Percentiles rank a stretch among this genome's conserved stretches.
Evolutionary conservation across 768 basidiomycete species (phyloP).

Genomic region (Boletus coccyginus): DNA sequence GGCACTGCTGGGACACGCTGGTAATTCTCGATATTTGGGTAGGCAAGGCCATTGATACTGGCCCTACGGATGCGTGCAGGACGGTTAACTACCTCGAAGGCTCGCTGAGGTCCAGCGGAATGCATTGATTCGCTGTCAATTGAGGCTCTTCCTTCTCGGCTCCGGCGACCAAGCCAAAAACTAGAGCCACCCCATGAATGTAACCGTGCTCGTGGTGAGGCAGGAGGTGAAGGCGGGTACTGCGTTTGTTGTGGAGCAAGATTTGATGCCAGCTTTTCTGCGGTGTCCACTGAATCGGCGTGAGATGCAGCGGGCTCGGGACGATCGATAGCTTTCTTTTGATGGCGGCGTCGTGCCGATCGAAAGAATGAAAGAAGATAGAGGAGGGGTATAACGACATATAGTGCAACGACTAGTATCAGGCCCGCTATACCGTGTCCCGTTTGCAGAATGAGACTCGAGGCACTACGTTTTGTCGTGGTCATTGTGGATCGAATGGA

Average conservation of each 20-base stretch:
- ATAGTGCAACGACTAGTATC: constrained; percentile 60
- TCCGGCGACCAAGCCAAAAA: constrained; percentile 35
- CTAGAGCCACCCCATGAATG: constrained; percentile 40
- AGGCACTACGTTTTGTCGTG: constrained; percentile 32
- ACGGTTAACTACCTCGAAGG: constrained; percentile 52
- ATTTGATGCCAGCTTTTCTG: constrained; percentile 39
- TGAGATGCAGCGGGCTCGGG: constrained; percentile 30
- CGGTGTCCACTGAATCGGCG: constrained; percentile 38
- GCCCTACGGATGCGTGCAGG: constrained; percentile 52
- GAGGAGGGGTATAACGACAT: constrained; percentile 47
- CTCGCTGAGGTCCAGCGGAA: constrained; percentile 34
- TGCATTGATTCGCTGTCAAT: constrained; percentile 38
- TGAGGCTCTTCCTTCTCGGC: constrained; percentile 36
- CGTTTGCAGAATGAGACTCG: constrained; percentile 46
- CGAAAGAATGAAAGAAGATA: constrained; percentile 31
- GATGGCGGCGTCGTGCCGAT: constrained; percentile 8
- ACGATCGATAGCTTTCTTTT: constrained; percentile 21
- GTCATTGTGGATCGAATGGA: constrained; percentile 38
- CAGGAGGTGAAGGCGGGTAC: constrained; percentile 30
- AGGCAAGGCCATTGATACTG: constrained; percentile 41
- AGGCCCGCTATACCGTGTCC: constrained; percentile 64
- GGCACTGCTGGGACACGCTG: constrained; percentile 44
- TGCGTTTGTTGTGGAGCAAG: constrained; percentile 30
- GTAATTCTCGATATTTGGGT: constrained; percentile 43
- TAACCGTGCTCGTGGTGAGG: constrained; percentile 31